A percentile compares a stretch with the other conserved stretches of the same genome.
Conservation (phyloP, 129 eudicot species). For the sunflower (Helianthus annuus) region HanXRQr2.0-SUNRISE NC_035442.2:25858601-25859100, state of each 20-base stretch:
- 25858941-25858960: not conserved
- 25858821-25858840: conserved; percentile 16
- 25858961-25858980: not conserved
- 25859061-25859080: no score
- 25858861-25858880: not conserved
- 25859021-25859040: no score
- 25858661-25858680: conserved; percentile 45
- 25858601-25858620: conserved; percentile 55
- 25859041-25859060: no score
- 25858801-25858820: conserved; percentile 60
- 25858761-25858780: conserved; percentile 44
- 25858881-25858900: conserved; percentile 27
- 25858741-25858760: conserved; percentile 38
- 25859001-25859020: no score
- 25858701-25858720: conserved; percentile 45
- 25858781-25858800: conserved; percentile 65
- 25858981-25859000: not conserved
- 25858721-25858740: conserved; percentile 22
- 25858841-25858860: not conserved
- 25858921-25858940: conserved; percentile 6
- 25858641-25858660: conserved; percentile 50
- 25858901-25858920: conserved; percentile 8
- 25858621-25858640: conserved; percentile 46
- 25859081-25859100: no score
- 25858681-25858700: conserved; percentile 30